Conservation (phyloP, 2,329 filamentous ascomycete genomes). For the Diaporthe batatas region DNA sequence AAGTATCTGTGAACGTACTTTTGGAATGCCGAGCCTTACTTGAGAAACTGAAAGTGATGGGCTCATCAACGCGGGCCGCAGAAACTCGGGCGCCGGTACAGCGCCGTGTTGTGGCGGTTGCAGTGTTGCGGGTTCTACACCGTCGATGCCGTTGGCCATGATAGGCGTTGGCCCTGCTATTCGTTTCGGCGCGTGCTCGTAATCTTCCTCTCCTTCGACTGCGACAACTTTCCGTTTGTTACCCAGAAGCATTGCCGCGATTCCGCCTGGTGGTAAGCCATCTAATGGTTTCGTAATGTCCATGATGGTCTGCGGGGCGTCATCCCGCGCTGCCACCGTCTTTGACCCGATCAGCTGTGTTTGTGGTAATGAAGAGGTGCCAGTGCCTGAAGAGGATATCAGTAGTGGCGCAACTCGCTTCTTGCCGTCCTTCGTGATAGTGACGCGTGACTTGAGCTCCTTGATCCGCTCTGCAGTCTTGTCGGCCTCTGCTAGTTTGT, state of each 20-base stretch:
- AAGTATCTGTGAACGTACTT: slow-evolving; percentile 84
- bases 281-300: slow-evolving; percentile 96
- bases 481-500: slow-evolving; percentile 58
- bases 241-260: slow-evolving; percentile 87
- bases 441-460: slow-evolving; percentile 88
- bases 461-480: slow-evolving; percentile 68
- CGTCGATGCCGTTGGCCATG: slow-evolving; percentile 81
- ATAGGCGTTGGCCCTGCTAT: slow-evolving; percentile 78
- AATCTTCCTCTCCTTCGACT: slow-evolving; percentile 82
- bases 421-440: slow-evolving; percentile 95
- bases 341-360: slow-evolving; percentile 85
- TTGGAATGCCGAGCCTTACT: slow-evolving; percentile 87
- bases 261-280: slow-evolving; percentile 88
- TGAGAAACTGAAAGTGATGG: slow-evolving; percentile 86
- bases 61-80: slow-evolving; percentile 89
- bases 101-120: slow-evolving; percentile 71
- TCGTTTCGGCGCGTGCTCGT: slow-evolving; percentile 65
- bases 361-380: slow-evolving; percentile 89
- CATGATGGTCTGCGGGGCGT: slow-evolving; percentile 83
- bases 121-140: slow-evolving; percentile 80
- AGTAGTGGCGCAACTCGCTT: slow-evolving; percentile 94
- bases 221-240: slow-evolving; percentile 89
- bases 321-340: slow-evolving; percentile 72
- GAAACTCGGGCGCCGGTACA: slow-evolving; percentile 81
- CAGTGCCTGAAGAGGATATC: slow-evolving; percentile 89